These are phyloP conservation scores for Ophiostoma populinum DNA, from an alignment of 2,329 filamentous ascomycete genomes.

Conservation along the genomic window DNA sequence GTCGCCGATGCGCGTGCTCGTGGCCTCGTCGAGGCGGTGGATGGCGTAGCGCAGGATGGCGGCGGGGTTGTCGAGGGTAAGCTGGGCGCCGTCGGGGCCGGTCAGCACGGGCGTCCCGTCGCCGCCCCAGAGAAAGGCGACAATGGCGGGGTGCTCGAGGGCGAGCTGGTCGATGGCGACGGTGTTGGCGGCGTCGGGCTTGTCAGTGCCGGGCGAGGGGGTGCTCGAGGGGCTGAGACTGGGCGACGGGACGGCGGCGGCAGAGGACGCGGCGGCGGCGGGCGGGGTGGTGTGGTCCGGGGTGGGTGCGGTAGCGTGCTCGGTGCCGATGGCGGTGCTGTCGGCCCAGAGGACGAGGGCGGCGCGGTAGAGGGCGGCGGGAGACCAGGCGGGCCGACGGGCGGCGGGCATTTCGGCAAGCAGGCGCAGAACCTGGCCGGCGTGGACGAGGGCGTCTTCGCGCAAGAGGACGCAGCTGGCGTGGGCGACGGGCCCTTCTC, in stretches of 20 bases:
- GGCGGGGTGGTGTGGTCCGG: slow-evolving; percentile 39
- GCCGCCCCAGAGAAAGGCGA: slow-evolving; percentile 22
- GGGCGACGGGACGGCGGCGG: slow-evolving; percentile 44
- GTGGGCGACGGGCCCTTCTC: slow-evolving; percentile 38
- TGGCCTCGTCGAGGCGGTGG: slow-evolving; percentile 21
- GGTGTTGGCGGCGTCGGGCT: background rate
- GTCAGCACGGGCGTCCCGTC: slow-evolving; percentile 22
- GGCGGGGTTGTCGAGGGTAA: slow-evolving; percentile 21
- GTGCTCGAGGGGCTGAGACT: slow-evolving; percentile 31
- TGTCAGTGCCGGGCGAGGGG: background rate
- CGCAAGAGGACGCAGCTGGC: slow-evolving; percentile 46
- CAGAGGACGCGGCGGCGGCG: slow-evolving; percentile 61
- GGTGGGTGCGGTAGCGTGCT: too few relatives aligned
- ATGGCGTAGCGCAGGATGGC: slow-evolving; percentile 25
- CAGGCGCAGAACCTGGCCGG: slow-evolving; percentile 47
- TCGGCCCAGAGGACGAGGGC: slow-evolving; percentile 46
- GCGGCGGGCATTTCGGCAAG: slow-evolving; percentile 41
- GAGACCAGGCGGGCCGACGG: slow-evolving; percentile 51
- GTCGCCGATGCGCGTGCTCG: slow-evolving; percentile 26
- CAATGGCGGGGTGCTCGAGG: slow-evolving; percentile 21
- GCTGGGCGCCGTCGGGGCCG: slow-evolving; percentile 16
- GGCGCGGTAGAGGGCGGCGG: slow-evolving; percentile 51
- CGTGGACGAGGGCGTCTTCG: slow-evolving; percentile 48
- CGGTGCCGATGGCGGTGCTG: slow-evolving; percentile 13
- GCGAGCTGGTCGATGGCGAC: slow-evolving; percentile 24